A percentile compares a stretch with the other conserved stretches of the same genome.
Evolutionary conservation across 495 filamentous ascomycete genomes (phyloP).

Genomic region (Sabuloglossum arenarium): DNA sequence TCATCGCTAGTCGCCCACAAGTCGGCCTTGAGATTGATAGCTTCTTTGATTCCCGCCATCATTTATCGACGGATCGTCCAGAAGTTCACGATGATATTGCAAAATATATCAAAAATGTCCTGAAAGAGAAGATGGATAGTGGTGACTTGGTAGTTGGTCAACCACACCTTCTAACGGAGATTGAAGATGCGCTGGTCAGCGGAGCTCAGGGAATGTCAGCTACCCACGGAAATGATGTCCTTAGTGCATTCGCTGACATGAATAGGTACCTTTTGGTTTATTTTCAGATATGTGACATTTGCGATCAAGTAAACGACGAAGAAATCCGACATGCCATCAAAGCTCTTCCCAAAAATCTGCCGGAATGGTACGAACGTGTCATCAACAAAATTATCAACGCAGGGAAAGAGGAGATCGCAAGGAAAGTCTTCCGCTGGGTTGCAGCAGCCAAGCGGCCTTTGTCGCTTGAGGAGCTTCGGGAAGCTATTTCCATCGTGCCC

Average conservation of each 20-base stretch:
- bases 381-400: not conserved
- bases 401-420: slow-evolving; percentile 6
- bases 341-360: slow-evolving; percentile 7
- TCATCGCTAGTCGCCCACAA: slow-evolving; percentile 7
- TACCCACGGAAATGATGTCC: slow-evolving; percentile 1
- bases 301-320: slow-evolving; percentile 8
- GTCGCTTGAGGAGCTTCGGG: not conserved
- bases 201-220: slow-evolving; percentile 10
- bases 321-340: slow-evolving; percentile 8
- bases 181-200: slow-evolving; percentile 4
- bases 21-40: slow-evolving; percentile 2
- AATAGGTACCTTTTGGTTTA: slow-evolving; percentile 16
- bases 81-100: slow-evolving; percentile 5
- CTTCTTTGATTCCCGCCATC: not conserved
- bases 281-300: slow-evolving; percentile 13
- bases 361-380: slow-evolving; percentile 3
- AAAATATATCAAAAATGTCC: not conserved
- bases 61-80: not conserved
- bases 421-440: not conserved
- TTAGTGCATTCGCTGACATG: not conserved
- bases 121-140: not conserved
- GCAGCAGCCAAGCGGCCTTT: not conserved
- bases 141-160: slow-evolving; percentile 6
- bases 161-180: slow-evolving; percentile 5
- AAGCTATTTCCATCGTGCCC: not conserved